These are phyloP conservation scores for Fomitopsis pinicola DNA, from an alignment of 1,284 basidiomycete species.

Conservation along the genomic window DNA sequence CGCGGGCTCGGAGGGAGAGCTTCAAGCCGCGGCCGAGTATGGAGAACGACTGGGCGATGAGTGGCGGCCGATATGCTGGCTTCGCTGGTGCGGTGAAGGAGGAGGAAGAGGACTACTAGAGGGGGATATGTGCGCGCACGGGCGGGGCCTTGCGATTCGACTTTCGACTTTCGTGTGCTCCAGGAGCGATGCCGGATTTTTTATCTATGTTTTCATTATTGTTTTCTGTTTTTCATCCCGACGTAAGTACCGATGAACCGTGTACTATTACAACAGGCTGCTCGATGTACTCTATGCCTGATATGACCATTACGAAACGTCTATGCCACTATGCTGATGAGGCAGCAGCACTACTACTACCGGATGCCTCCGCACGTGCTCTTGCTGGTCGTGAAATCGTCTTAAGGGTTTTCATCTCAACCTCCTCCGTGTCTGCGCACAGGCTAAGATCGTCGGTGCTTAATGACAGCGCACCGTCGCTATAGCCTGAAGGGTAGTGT, in stretches of 20 bases:
- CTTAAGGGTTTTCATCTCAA: not conserved
- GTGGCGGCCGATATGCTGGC: constrained; percentile 23
- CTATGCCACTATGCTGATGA: not conserved
- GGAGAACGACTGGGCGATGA: constrained; percentile 34
- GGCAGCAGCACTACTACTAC: not conserved
- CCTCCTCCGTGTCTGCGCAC: not conserved
- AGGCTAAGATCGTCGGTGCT: not conserved
- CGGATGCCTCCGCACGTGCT: not conserved
- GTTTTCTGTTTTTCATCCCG: not conserved
- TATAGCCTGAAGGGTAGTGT: not conserved
- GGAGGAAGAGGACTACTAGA: constrained; percentile 32
- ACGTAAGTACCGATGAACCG: not conserved
- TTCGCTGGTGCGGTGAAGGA: constrained; percentile 26
- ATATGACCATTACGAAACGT: not conserved
- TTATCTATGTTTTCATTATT: constrained; percentile 6
- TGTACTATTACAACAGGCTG: not conserved
- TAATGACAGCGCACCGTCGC: not conserved
- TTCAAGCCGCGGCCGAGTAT: constrained; percentile 73
- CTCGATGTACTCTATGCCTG: not conserved
- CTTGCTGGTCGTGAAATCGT: not conserved
- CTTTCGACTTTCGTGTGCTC: constrained; percentile 1
- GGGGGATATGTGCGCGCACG: not conserved
- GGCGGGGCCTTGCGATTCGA: not conserved
- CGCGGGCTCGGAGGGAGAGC: constrained; percentile 58
- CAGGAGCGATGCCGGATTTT: not conserved